Evolutionary conservation across 2,329 filamentous ascomycete genomes (phyloP).

Genomic region (Colletotrichum tofieldiae): DNA sequence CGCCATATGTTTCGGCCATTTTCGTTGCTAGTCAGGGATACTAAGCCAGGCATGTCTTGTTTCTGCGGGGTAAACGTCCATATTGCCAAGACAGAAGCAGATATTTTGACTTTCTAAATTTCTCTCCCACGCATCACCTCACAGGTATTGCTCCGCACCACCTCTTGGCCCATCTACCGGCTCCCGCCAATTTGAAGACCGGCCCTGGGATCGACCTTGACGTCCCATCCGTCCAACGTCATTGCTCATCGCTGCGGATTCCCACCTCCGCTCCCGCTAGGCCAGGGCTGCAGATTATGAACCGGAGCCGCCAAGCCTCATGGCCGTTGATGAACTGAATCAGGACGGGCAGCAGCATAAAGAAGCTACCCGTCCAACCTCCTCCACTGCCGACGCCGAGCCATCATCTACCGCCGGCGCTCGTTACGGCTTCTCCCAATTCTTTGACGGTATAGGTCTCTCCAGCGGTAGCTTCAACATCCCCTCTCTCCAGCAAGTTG

Average conservation of each 20-base stretch:
- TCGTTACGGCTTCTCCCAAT: slow-evolving; percentile 34
- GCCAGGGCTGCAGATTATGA: slow-evolving; percentile 2
- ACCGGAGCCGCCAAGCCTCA: slow-evolving; percentile 6
- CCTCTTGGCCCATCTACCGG: slow-evolving; percentile 22
- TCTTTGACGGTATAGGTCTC: slow-evolving; percentile 31
- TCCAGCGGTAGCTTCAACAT: slow-evolving; percentile 8
- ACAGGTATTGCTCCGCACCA: slow-evolving; percentile 13
- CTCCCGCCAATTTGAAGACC: not conserved
- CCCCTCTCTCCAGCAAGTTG: slow-evolving; percentile 21
- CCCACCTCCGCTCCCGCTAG: not conserved
- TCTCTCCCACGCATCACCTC: not conserved
- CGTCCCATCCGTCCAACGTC: slow-evolving; percentile 21
- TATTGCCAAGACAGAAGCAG: slow-evolving; percentile 26
- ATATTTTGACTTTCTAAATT: slow-evolving; percentile 8
- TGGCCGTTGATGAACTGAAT: slow-evolving; percentile 25
- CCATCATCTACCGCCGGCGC: slow-evolving; percentile 42
- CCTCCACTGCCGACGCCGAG: slow-evolving; percentile 52
- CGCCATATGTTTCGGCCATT: not conserved
- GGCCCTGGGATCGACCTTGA: not conserved
- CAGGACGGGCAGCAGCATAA: slow-evolving; percentile 26
- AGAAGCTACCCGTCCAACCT: slow-evolving; percentile 31
- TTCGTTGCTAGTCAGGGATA: slow-evolving; percentile 7
- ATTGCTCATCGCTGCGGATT: slow-evolving; percentile 2
- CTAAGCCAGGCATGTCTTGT: not conserved
- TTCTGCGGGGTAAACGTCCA: slow-evolving; percentile 19